phyloP scores from a whole-genome alignment of 805 yeast genomes.

The Myxozyma melibiosi region DNA sequence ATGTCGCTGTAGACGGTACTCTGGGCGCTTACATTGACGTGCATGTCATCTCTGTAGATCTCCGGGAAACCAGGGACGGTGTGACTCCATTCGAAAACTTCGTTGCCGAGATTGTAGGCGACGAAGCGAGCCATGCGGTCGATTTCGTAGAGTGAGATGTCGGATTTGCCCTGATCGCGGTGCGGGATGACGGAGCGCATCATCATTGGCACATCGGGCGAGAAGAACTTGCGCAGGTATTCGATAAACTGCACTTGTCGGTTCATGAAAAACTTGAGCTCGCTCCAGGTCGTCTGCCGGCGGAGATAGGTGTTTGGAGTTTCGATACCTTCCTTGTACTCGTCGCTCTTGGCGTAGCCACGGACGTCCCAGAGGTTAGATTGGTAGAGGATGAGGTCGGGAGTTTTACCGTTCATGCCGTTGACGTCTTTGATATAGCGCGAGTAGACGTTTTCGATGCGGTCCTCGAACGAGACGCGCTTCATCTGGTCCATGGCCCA shows the following conservation, averaged over 20 bases:
- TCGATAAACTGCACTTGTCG: conserved; percentile 15
- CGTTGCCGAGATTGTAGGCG: conserved; percentile 17
- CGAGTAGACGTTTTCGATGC: conserved; percentile 12
- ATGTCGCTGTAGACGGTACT: conserved; percentile 15
- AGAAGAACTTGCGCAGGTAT: conserved; percentile 9
- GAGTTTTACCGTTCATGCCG: conserved; percentile 16
- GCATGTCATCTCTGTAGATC: conserved; percentile 22
- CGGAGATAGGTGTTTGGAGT: conserved; percentile 2
- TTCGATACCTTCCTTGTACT: background rate
- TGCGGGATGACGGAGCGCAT: conserved; percentile 21
- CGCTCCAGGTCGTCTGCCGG: conserved; percentile 21
- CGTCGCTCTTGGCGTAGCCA: conserved; percentile 8
- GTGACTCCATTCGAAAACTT: conserved; percentile 27
- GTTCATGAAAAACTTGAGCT: conserved; percentile 13
- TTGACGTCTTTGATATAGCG: conserved; percentile 6
- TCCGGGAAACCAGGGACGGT: conserved; percentile 15
- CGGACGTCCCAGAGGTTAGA: conserved; percentile 19
- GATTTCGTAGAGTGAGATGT: conserved; percentile 16
- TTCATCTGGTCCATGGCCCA: conserved; percentile 27
- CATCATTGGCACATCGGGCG: conserved; percentile 25
- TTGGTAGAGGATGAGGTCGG: conserved; percentile 21
- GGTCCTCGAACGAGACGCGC: conserved; percentile 21
- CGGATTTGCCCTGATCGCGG: conserved; percentile 12
- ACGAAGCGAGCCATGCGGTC: conserved; percentile 22
- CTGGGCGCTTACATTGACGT: conserved; percentile 13